Evolutionary conservation across 1,284 basidiomycete genomes (phyloP), one percentile per base, ranked within the genome.

Genomic region (Ustilago vetiveriae): DNA sequence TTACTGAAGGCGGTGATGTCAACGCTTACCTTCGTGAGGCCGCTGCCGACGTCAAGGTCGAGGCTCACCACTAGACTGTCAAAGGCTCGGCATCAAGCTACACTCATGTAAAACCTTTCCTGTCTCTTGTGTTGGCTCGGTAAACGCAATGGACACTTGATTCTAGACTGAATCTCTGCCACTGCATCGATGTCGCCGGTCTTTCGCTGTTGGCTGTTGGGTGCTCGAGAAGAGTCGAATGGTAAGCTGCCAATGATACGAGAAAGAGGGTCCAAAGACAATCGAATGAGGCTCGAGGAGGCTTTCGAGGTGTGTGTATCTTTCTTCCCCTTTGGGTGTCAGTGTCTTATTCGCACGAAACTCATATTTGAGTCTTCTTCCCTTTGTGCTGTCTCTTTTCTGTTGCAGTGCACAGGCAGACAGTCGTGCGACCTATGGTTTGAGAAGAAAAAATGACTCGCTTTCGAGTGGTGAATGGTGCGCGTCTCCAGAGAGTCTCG

Each of bases 1-100:
- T 65, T 19, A 68, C 74, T 39, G 76, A 78, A 56, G 66, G 68
- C 33, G 73, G 78, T 54, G 81, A 79, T 35, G 82, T 81, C 51
- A 78, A 82, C 68, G 80, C 78, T 30, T 83, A 78, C 79, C 76
- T 83, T 17, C 65, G 56, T 32, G 74, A 78, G 52, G 75, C 76
- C 26, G 74, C 75, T 72, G 76, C 77, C 38, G 74, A 76, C 42
- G 39, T 71, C 57, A 72, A 75, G 64, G 67, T 75, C 36, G 80
- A 82, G 58, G 74, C 75, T 51, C 78, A 80, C 77, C 82, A 82
- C 77, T 65, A 66, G 54, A 44, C 29, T 22, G n/a, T 21, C 21
- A 2, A 8, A 37, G 21, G n/a, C n/a, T 13, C 36, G n/a, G n/a
- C 23, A 10, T 16, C 9, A 3, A 42, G 10, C 17, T 42, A 52